Conservation (phyloP, 2,329 filamentous ascomycete species). For the Leptodontidium sp. region DNA sequence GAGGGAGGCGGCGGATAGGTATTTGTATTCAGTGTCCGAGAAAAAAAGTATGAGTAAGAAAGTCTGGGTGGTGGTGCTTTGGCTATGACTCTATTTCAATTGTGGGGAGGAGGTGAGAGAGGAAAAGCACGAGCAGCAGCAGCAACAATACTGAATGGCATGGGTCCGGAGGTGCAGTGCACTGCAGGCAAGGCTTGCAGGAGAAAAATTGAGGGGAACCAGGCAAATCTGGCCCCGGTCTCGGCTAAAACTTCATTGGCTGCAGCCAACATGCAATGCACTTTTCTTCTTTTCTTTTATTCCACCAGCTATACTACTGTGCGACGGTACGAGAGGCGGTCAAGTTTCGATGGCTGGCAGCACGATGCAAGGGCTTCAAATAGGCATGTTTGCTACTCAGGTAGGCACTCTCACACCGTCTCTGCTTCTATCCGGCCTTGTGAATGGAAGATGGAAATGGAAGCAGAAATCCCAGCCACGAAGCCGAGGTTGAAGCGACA, state of each 20-base stretch:
- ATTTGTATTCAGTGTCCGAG: constrained; percentile 22
- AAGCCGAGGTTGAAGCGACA: background rate
- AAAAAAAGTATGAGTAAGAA: constrained; percentile 11
- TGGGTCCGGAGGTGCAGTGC: constrained; percentile 13
- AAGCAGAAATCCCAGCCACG: background rate
- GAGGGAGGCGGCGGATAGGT: background rate
- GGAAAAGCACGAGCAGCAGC: constrained; percentile 3
- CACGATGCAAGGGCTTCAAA: background rate
- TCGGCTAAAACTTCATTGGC: constrained; percentile 22
- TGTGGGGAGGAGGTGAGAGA: constrained; percentile 26
- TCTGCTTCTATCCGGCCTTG: background rate
- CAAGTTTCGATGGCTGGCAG: background rate
- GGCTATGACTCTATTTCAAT: constrained; percentile 28
- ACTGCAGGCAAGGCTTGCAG: background rate
- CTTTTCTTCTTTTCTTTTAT: background rate
- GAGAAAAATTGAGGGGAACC: constrained; percentile 23
- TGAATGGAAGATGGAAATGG: too few relatives aligned
- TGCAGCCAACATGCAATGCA: background rate
- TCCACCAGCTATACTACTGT: background rate
- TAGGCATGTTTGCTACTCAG: background rate
- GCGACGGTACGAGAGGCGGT: background rate
- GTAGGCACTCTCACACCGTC: background rate
- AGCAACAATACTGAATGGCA: background rate
- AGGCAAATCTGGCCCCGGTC: constrained; percentile 12
- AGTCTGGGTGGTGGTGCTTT: constrained; percentile 7